phyloP scores from a whole-genome alignment of 2,329 filamentous ascomycete species.

The Fusarium neocosmosporiellum region DNA sequence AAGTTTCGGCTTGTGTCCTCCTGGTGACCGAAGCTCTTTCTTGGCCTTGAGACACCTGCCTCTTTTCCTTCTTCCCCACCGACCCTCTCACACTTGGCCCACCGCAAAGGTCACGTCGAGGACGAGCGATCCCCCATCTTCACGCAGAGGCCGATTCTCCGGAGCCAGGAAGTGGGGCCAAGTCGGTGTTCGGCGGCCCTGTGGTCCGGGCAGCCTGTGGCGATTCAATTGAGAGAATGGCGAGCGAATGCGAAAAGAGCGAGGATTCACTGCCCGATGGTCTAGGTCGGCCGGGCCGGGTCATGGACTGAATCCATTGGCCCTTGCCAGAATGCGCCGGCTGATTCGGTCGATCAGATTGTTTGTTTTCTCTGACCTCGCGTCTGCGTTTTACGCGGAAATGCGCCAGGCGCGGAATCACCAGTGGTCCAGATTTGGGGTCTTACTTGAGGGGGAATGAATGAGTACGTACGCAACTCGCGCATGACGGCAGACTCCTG shows the following conservation, averaged over 20 bases:
- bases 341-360: slow-evolving; percentile 7
- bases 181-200: slow-evolving; percentile 26
- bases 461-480: slow-evolving; percentile 7
- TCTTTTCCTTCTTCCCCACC: slow-evolving; percentile 11
- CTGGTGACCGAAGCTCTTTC: background rate
- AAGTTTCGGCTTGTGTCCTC: slow-evolving; percentile 15
- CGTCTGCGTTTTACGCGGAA: slow-evolving; percentile 2
- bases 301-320: background rate
- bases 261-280: slow-evolving; percentile 14
- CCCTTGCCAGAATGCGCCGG: background rate
- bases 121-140: background rate
- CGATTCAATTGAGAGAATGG: slow-evolving; percentile 4
- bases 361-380: background rate
- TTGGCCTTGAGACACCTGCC: background rate
- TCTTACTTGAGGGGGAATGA: background rate
- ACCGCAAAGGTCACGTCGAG: background rate
- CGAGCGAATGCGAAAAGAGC: slow-evolving; percentile 8
- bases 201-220: slow-evolving; percentile 15
- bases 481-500: background rate
- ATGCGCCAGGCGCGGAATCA: background rate
- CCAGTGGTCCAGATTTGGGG: background rate
- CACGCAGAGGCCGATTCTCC: background rate
- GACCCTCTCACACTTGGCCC: slow-evolving; percentile 14
- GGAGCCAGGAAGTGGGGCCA: background rate
- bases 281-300: slow-evolving; percentile 16